Conservation (phyloP, 768 basidiomycete genomes). For the Sarcomyxa edulis region DNA sequence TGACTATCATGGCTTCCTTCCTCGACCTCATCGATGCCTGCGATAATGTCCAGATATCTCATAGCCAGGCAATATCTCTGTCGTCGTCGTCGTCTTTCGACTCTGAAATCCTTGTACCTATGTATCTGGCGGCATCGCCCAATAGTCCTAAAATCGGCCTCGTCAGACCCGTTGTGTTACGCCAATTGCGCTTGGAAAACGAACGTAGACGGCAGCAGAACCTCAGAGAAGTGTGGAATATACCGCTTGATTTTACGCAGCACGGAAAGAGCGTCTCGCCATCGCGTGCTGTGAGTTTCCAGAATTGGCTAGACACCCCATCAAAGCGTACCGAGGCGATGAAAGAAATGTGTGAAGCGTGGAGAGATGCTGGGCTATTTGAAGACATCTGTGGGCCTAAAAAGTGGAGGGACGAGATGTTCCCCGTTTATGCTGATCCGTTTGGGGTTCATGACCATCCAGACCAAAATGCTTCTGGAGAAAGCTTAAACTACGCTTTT, state of each 20-base stretch:
- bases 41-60: constrained; percentile 71
- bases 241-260: constrained; percentile 21
- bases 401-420: constrained; percentile 87
- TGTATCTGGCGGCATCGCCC: constrained; percentile 45
- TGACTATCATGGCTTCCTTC: too few species aligned
- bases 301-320: constrained; percentile 45
- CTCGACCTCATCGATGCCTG: constrained; percentile 63
- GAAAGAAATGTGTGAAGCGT: constrained; percentile 64
- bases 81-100: constrained; percentile 21
- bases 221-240: constrained; percentile 33
- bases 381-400: constrained; percentile 60
- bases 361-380: constrained; percentile 65
- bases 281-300: constrained; percentile 45
- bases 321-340: constrained; percentile 56
- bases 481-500: constrained; percentile 65
- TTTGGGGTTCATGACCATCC: constrained; percentile 54
- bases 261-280: constrained; percentile 11
- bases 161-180: constrained; percentile 51
- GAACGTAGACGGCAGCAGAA: constrained; percentile 19
- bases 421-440: constrained; percentile 69
- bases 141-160: constrained; percentile 57
- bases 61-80: constrained; percentile 23
- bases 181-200: constrained; percentile 50
- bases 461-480: constrained; percentile 22
- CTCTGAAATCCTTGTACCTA: constrained; percentile 45